Evolutionary conservation across 2,329 filamentous ascomycete genomes (phyloP), one percentile per base, ranked within the genome.

Genomic region (Talaromyces sp.): DNA sequence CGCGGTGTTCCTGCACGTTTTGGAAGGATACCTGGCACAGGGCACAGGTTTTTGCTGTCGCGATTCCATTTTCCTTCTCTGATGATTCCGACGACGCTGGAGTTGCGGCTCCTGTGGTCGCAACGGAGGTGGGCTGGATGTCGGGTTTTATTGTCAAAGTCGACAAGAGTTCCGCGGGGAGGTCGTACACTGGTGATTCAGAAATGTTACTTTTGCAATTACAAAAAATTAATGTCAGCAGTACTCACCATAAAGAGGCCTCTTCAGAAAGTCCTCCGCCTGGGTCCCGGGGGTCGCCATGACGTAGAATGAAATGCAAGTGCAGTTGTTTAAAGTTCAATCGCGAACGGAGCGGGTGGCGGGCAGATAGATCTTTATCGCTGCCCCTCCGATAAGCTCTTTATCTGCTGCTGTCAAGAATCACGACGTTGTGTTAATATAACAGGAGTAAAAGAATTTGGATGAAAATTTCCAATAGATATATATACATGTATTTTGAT

Each of bases 1-100:
- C 84, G 63, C 91, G 85, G 72, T 98, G 93, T 63, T 98, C 93
- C 63, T 86, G 82, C 8, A 96, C 82, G 10, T 82, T 88, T 32
- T 81, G 70, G 68, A 96, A 96, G 5, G 83, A 80, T 41, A 92
- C 81, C 43, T 82, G 81, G 76, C 95, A 99, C 4, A 98, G 81
- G 0, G 88, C 86, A 73, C 95, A 99, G 14, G 91, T 84, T 61
- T 90, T 92, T 6, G 89, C 83, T 10, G 62, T 82, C 68, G 65
- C 77, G 75, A 69, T 78, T 11, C 43, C 41, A 75, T 64, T 72
- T 24, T 77, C 70, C 38, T 72, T 73, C 13, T 78, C 73, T 26
- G 69, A 64, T 46, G 74, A 70, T n/a, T 72, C 67, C 38, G 67
- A n/a, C 27, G 70, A 64, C 41, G 69, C 64, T 27, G 69, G 61